Percentiles rank a stretch among this genome's conserved stretches.
phyloP scores from a whole-genome alignment of 176 grass and related monocot species.

The sorghum (Sorghum bicolor) region Sorghum_bicolor_NCBIv3 NC_012873.2:59525501-59526000 shows the following conservation, averaged over 20 bases:
- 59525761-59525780: slow-evolving; percentile 82
- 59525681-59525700: slow-evolving; percentile 83
- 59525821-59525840: slow-evolving; percentile 96
- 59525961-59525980: not conserved
- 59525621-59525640: not conserved
- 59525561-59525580: slow-evolving; percentile 83
- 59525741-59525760: slow-evolving; percentile 85
- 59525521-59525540: slow-evolving; percentile 38
- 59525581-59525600: slow-evolving; percentile 74
- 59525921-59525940: not conserved
- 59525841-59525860: slow-evolving; percentile 49
- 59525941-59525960: not conserved
- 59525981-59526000: not conserved
- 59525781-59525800: slow-evolving; percentile 90
- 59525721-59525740: slow-evolving; percentile 71
- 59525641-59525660: slow-evolving; percentile 1
- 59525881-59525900: slow-evolving; percentile 18
- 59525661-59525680: slow-evolving; percentile 86
- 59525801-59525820: slow-evolving; percentile 87
- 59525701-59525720: slow-evolving; percentile 79
- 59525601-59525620: slow-evolving; percentile 22
- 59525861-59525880: slow-evolving; percentile 29
- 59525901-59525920: not conserved
- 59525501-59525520: slow-evolving; percentile 62
- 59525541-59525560: slow-evolving; percentile 69